Conservation (phyloP, 768 basidiomycete species). For the Tricholoma hemisulphureum region DNA sequence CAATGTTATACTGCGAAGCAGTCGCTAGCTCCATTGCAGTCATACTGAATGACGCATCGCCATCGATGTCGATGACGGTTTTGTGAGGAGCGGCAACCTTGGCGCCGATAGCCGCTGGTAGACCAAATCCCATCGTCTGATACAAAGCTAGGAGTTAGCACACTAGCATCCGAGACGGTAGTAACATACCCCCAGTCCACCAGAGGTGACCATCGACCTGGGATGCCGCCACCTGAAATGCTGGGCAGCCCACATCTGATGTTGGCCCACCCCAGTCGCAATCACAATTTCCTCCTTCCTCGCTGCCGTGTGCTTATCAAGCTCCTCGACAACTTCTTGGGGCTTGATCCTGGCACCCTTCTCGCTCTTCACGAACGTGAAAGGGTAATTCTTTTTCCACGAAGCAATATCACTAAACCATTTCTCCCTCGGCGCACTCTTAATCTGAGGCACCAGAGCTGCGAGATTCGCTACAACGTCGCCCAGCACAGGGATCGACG, state of each 20-base stretch:
- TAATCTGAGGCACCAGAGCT: constrained; percentile 77
- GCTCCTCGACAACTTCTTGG: constrained; percentile 93
- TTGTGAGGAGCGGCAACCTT: constrained; percentile 95
- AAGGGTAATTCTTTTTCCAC: constrained; percentile 91
- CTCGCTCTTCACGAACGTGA: constrained; percentile 73
- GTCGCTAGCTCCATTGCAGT: constrained; percentile 99
- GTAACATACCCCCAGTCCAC: constrained; percentile 90
- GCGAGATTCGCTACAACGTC: constrained; percentile 86
- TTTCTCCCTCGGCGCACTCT: constrained; percentile 55
- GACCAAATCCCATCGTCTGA: constrained; percentile 97
- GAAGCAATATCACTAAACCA: constrained; percentile 83
- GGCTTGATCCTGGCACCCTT: constrained; percentile 82
- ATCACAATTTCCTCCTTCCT: constrained; percentile 86
- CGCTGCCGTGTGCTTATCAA: constrained; percentile 75
- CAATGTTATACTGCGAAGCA: constrained; percentile 86
- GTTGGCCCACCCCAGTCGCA: constrained; percentile 95
- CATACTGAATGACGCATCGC: constrained; percentile 99
- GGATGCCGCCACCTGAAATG: constrained; percentile 89
- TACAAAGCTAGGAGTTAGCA: constrained; percentile 3
- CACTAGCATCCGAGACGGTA: too few species aligned
- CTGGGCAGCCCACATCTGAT: constrained; percentile 99
- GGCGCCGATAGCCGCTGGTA: constrained; percentile 92
- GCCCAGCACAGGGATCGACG: constrained; percentile 89
- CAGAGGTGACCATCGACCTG: constrained; percentile 85
- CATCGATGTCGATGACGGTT: constrained; percentile 93